Evolutionary conservation across 192 early-diverging fungal genomes (phyloP), one percentile per base, ranked within the genome.

Genomic region (Backusella liffmaniae): DNA sequence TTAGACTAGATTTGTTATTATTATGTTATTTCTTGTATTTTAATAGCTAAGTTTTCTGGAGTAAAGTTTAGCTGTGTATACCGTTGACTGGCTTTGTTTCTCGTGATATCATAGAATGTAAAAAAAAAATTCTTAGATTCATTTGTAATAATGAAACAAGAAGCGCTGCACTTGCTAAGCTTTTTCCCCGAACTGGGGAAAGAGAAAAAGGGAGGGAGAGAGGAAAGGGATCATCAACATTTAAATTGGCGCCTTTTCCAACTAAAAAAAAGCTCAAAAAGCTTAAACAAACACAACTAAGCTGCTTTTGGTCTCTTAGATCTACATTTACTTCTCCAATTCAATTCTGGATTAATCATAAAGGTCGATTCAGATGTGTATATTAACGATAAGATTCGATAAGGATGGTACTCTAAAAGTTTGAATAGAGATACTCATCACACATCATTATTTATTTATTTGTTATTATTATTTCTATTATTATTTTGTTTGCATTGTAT

Each of bases 401-500:
- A 62, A 62, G 29, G 12, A 62, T 62, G 29, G 9, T 5, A 10
- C 12, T 3, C 23, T 3, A 62, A 29, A 29, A 26, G 56, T 29
- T 62, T 13, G 9, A 26, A 29, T 1, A n/a, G 26, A 62, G 9
- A 10, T 13, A 30, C 56, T 62, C 26, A 29, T 29, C 26, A 4
- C 12, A 62, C 56, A 56, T 62, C 10, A 29, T 29, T 62, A 13
- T 62, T 62, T 62, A 62, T 62, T 62, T 59, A 26, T 59, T 29
- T 26, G 23, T 62, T 29, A 13, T 26, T 59, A 59, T 59, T 59
- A 59, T 39, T 39, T 39, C 37, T 39, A 39, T 62, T 59, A 59
- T 26, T 59, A 4, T 18, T 59, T 59, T 59, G 56, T 62, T 62
- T 62, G 56, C 56, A 62, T 62, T 62, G 56, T 29, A 62, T 56